phyloP scores from a whole-genome alignment of 176 grass and related monocot genomes.

The Musa itinerans region DNA sequence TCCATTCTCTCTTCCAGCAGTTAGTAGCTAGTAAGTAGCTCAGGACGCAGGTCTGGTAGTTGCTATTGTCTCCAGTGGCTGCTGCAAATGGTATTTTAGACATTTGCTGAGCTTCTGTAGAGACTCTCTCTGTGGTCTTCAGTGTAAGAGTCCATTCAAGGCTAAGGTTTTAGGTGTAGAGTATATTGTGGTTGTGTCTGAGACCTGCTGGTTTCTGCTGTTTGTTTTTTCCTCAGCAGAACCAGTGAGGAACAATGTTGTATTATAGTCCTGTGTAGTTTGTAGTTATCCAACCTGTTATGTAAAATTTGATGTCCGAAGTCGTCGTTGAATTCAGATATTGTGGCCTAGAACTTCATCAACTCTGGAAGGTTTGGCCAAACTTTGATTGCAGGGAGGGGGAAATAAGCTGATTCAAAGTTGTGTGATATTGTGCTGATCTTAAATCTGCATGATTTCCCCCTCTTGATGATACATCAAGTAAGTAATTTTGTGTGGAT shows the following conservation, averaged over 20 bases:
- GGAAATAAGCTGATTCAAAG: too few species aligned
- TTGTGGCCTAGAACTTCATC: too few species aligned
- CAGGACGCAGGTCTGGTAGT: neutral
- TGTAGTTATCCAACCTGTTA: neutral
- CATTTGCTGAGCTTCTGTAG: constrained; percentile 50
- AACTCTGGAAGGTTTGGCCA: too few species aligned
- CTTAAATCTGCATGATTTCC: too few species aligned
- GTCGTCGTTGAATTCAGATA: too few species aligned
- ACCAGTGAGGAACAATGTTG: neutral
- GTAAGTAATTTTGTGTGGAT: too few species aligned
- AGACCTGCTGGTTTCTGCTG: constrained; percentile 1
- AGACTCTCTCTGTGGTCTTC: neutral
- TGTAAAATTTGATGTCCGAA: too few species aligned
- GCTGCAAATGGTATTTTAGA: constrained; percentile 76
- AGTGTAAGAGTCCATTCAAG: neutral
- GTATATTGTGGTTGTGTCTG: neutral
- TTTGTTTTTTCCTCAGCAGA: constrained; percentile 1
- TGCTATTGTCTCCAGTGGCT: constrained; percentile 10
- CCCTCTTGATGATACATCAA: too few species aligned
- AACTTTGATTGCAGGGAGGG: too few species aligned
- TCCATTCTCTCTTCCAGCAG: constrained; percentile 54
- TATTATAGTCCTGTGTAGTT: neutral
- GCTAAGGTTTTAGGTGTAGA: neutral
- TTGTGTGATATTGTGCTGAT: too few species aligned
- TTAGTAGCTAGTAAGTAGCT: neutral